Base-by-base conservation (phyloP, 140 eudicot species). In the Bidens hawaiensis region DNA sequence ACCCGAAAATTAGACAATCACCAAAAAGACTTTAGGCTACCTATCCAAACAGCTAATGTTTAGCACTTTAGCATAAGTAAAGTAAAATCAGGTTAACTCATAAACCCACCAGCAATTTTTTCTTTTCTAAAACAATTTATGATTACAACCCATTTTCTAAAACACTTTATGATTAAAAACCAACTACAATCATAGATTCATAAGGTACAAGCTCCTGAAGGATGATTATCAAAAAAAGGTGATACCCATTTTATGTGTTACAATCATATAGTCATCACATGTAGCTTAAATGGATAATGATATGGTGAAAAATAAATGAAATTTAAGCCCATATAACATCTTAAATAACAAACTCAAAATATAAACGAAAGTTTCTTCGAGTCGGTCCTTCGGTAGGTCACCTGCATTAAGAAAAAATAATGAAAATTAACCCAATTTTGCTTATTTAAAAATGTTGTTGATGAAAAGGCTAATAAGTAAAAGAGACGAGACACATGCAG, bases 341-440 rank as follows among this genome's bases (percentile, higher is more conserved):
- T 17, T 45, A 11, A 41, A 27, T 27, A 19, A 43, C 30, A 41
- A 31, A 55, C 45, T 54, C 60, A 64, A 40, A 30, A 42, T 72
- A 72, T 54, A 31, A 62, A 54, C 17, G 24, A 72, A 19, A 42
- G 53, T 42, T 30, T 62, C 57, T 63, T 53, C 71, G n/a, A 7
- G 14, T 9, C 15, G 58, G 15, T 27, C 30, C 63, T 51, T 25
- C 15, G n/a, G 40, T 31, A 3, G 43, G 19, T 33, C 2, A 64
- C 72, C 78, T 73, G 67, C 46, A 43, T 47, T n/a, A 21, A 21
- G 31, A 31, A 48, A 7, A 4, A 4, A 13, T 9, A 12, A 33
- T 12, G 4, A 2, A 4, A 42, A 1, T 47, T 60, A 49, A 38
- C 40, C 12, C 11, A 33, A 65, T 1, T 6, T 36, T 15, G 1